Evolutionary conservation across 805 yeast species (phyloP), one percentile per base, ranked within the genome.

Genomic region (Allodekkera sacchari): DNA sequence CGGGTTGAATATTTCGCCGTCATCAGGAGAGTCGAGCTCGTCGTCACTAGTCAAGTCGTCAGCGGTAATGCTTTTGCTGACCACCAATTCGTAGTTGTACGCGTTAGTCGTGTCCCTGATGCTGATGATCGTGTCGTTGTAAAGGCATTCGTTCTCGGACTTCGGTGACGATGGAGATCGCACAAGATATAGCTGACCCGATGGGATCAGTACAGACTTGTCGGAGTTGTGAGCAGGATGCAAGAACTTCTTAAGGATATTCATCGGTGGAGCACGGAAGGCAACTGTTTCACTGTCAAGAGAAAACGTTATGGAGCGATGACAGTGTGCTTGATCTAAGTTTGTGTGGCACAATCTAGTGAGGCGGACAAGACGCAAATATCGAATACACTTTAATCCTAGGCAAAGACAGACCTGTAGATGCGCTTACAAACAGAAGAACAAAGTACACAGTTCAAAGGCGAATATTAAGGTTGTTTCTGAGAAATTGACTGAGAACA

Each of bases 131-230:
- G 94, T 88, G 44, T 84, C 94, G 37, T 74, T 78, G 55, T 76
- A 88, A 14, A 85, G 63, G 46, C 88, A 80, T 55, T 92, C 96
- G 22, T 76, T 63, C 17, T 77, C 87, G 7, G 95, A 88, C 52
- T 85, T 84, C 9, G 96, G 96, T 3, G 95, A 83, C 15, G 66
- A 68, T 5, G 83, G 81, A 1, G 83, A 67, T 30, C 97, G 63
- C 12, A 81, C 68, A 27, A 89, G 63, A 48, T 66, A 82, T 28
- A 89, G 66, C 56, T 77, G 79, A 3, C 96, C 97, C 1, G 80
- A 69, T 2, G 95, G 84, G 30, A 92, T 66, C 46, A 71, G 65
- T 7, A 76, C 72, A 20, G 84, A 55, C 36, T 76, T 80, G 45
- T 77, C 78, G 22, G 69, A 67, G 8, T 76, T 28, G 20, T 44